These are phyloP conservation scores for Actinomortierella wolfii DNA, from an alignment of 371 early-diverging fungal species.

Conservation along the genomic window DNA sequence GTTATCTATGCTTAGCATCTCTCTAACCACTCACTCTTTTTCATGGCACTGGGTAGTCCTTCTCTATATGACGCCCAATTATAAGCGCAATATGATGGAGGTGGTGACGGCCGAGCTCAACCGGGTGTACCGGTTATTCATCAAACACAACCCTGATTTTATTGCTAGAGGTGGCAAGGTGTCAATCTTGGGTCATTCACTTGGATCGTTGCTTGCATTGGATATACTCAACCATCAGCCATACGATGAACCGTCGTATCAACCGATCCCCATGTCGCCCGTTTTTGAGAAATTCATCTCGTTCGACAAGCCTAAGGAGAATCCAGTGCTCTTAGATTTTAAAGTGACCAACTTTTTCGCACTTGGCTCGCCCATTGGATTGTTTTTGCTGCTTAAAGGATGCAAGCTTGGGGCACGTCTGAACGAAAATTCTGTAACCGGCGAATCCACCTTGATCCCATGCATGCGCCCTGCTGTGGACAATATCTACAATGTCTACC, in stretches of 20 bases:
- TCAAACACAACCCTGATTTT: constrained; percentile 75
- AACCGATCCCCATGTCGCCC: constrained; percentile 32
- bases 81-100: constrained; percentile 78
- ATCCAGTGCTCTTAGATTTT: constrained; percentile 48
- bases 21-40: too few species aligned
- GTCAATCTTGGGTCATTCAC: constrained; percentile 79
- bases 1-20: too few species aligned
- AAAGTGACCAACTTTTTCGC: constrained; percentile 65
- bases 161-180: constrained; percentile 68
- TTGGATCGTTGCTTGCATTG: constrained; percentile 78
- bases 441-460: constrained; percentile 39
- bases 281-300: constrained; percentile 41
- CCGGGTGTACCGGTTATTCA: constrained; percentile 68
- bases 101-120: constrained; percentile 78
- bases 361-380: constrained; percentile 79
- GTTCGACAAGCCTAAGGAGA: constrained; percentile 14
- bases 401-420: constrained; percentile 60
- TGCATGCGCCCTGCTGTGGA: constrained; percentile 68
- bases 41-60: too few species aligned
- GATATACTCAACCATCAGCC: constrained; percentile 78
- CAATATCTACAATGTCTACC: constrained; percentile 83
- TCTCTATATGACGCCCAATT: constrained; percentile 82
- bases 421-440: constrained; percentile 43
- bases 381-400: constrained; percentile 77
- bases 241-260: constrained; percentile 40